These are phyloP conservation scores for Fusarium metavorans DNA, from an alignment of 2,329 filamentous ascomycete genomes.

Conservation along the genomic window DNA sequence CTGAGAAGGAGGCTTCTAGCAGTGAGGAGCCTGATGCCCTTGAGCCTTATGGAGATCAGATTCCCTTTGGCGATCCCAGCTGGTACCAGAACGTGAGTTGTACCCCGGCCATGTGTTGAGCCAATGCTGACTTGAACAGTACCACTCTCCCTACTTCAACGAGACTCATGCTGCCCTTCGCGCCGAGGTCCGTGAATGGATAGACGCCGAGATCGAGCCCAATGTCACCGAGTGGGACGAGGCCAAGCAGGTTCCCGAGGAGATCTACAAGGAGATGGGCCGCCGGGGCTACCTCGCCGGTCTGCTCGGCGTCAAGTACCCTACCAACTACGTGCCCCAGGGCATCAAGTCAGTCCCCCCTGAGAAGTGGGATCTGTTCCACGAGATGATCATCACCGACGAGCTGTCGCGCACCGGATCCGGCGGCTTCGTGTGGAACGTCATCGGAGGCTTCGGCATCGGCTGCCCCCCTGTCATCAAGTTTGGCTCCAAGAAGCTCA, in stretches of 20 bases:
- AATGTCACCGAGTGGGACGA: conserved; percentile 97
- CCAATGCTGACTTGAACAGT: conserved; percentile 63
- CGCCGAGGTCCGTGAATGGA: conserved; percentile 91
- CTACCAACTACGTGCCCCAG: conserved; percentile 76
- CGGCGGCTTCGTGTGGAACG: conserved; percentile 96
- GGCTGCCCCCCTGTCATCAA: conserved; percentile 92
- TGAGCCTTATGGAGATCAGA: conserved; percentile 85
- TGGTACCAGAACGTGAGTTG: conserved; percentile 91
- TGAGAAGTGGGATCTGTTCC: conserved; percentile 98
- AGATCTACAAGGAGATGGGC: conserved; percentile 96
- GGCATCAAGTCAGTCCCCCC: conserved; percentile 81
- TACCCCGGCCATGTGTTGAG: background rate
- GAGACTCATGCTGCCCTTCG: conserved; percentile 92
- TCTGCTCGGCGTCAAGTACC: conserved; percentile 86
- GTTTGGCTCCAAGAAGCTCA: conserved; percentile 86
- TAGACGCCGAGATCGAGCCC: conserved; percentile 89
- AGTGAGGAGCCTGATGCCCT: conserved; percentile 74
- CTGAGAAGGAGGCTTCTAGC: conserved; percentile 59
- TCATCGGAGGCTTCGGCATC: conserved; percentile 96
- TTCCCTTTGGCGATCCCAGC: conserved; percentile 90
- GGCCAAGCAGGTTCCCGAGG: conserved; percentile 86
- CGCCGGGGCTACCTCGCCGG: conserved; percentile 94
- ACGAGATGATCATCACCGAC: conserved; percentile 95
- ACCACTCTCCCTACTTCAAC: conserved; percentile 97
- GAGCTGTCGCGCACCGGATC: conserved; percentile 90